phyloP scores from a whole-genome alignment of 192 early-diverging fungal species.

The Entomortierella beljakovae region DNA sequence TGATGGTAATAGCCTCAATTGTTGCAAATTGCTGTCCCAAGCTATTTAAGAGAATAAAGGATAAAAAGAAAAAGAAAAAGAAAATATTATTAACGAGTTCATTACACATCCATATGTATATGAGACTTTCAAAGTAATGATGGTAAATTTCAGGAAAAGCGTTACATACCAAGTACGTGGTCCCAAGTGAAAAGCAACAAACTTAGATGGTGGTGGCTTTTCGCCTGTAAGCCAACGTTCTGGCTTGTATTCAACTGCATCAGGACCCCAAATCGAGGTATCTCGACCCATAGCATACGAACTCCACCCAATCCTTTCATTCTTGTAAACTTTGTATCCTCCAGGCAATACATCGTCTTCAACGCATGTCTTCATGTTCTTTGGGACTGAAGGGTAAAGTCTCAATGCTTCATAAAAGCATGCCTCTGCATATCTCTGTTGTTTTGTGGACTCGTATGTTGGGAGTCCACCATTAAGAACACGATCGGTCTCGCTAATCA shows the following conservation, averaged over 20 bases:
- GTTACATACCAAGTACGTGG: constrained; percentile 56
- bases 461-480: constrained; percentile 18
- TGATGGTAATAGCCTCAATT: constrained; percentile 51
- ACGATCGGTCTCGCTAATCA: constrained; percentile 51
- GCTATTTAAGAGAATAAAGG: constrained; percentile 11
- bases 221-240: constrained; percentile 71
- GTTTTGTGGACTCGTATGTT: constrained; percentile 42
- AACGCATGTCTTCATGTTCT: constrained; percentile 67
- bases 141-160: not conserved
- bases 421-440: constrained; percentile 47
- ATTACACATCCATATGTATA: not conserved
- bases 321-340: constrained; percentile 66
- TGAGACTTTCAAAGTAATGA: no score
- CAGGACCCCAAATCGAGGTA: constrained; percentile 69
- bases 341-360: constrained; percentile 75
- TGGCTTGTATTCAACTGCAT: constrained; percentile 72
- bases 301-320: constrained; percentile 60
- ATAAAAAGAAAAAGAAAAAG: not conserved
- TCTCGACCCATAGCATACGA: constrained; percentile 67
- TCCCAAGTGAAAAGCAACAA: constrained; percentile 68
- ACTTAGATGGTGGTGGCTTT: constrained; percentile 59
- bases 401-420: constrained; percentile 72
- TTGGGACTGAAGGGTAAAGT: constrained; percentile 76
- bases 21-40: constrained; percentile 58
- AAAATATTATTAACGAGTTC: not conserved